These are phyloP conservation scores for Xylariales sp. DNA, from an alignment of 2,329 filamentous ascomycete genomes.

Conservation along the genomic window DNA sequence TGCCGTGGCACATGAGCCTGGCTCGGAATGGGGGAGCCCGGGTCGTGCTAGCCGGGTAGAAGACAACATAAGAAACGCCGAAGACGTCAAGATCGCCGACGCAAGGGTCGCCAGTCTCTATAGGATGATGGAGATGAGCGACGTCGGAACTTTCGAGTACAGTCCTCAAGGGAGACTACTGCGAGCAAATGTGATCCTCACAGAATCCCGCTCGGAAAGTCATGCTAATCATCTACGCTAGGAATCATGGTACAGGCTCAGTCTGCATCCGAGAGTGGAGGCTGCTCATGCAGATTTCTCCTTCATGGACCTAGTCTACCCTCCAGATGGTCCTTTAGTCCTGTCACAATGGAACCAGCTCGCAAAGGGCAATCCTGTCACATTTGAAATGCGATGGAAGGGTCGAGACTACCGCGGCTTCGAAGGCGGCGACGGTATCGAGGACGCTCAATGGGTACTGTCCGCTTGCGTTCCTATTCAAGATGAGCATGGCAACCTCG, in stretches of 20 bases:
- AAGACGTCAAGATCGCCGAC: constrained; percentile 8
- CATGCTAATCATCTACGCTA: background rate
- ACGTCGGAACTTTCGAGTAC: constrained; percentile 11
- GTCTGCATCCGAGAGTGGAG: constrained; percentile 2
- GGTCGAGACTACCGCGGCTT: background rate
- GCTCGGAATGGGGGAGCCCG: too few species aligned
- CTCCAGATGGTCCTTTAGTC: constrained; percentile 5
- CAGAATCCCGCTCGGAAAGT: background rate
- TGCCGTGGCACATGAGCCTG: background rate
- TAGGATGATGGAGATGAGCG: constrained; percentile 11
- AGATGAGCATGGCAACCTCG: constrained; percentile 7
- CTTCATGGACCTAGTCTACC: constrained; percentile 11
- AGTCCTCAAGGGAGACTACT: constrained; percentile 1
- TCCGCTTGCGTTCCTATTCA: constrained; percentile 9
- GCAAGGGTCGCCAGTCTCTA: constrained; percentile 6
- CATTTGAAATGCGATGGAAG: constrained; percentile 13
- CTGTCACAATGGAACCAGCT: constrained; percentile 10
- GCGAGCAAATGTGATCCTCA: constrained; percentile 3
- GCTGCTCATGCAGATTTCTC: constrained; percentile 4
- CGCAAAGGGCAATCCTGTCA: constrained; percentile 3
- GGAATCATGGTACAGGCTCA: constrained; percentile 10
- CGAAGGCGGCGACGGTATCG: background rate
- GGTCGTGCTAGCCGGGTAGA: too few species aligned
- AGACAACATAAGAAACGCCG: background rate
- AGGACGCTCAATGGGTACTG: constrained; percentile 8